Evolutionary conservation across 805 yeast genomes (phyloP), one percentile per base, ranked within the genome.

Genomic region (Sugiyamaella smithiae): DNA sequence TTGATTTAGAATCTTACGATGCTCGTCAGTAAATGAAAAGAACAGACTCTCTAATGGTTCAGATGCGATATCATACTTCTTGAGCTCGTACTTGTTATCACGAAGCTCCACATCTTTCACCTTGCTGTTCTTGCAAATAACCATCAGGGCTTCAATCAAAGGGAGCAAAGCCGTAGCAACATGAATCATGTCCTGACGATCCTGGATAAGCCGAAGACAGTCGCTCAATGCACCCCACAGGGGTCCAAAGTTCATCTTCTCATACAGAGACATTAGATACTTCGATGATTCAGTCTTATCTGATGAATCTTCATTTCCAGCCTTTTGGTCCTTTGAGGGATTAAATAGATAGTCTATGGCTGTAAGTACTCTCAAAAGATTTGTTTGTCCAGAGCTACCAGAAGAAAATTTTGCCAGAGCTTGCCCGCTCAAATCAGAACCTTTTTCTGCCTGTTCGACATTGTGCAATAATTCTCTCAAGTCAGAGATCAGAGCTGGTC

Each of bases 121-220:
- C 52, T 77, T 77, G 57, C 88, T 80, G 60, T 87, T 95, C 61
- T 90, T 90, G 67, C 96, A 89, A n/a, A 93, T 93, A 43, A 91
- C 96, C 95, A 93, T 88, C 49, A 93, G 72, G 0, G 96, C 82
- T 64, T 91, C 99, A 52, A 91, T 88, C 52, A 89, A 67, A 0
- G 98, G 97, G 20, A 91, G 71, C 20, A 90, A 67, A 0, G 87
- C 84, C 1, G 95, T 84, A 0, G 96, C 89, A 40, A 88, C 79
- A 40, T 81, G 80, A 19, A 78, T 69, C 54, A 83, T 67, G 12
- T 72, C 71, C 12, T 76, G 73, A 35, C 77, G 76, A 19, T 76
- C 81, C 59, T 84, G 91, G 50, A 86, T 70, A 4, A 76, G 72
- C 36, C 80, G 67, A 58, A 88, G 70, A 56, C 88, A 82, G 43